Evolutionary conservation across 2,329 filamentous ascomycete species (phyloP).

Genomic region (Penicillium occitanis): DNA sequence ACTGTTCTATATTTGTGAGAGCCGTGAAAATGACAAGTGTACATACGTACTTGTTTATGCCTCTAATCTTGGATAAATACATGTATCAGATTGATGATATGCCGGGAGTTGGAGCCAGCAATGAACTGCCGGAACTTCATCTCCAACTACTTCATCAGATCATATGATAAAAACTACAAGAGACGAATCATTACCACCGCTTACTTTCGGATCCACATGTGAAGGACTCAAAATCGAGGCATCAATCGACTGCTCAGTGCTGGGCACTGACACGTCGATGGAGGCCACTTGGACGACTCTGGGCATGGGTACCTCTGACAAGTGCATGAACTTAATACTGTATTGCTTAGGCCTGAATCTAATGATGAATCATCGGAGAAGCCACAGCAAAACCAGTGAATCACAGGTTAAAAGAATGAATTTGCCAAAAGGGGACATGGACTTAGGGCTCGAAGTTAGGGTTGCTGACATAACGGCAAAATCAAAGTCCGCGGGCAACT

Average conservation of each 20-base stretch:
- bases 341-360: background rate
- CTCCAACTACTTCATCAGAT: background rate
- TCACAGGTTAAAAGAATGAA: background rate
- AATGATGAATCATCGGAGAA: background rate
- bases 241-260: background rate
- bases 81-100: background rate
- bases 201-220: background rate
- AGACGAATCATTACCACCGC: background rate
- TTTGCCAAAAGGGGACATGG: background rate
- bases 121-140: background rate
- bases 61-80: background rate
- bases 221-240: background rate
- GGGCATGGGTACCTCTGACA: too few species aligned
- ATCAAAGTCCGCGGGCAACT: constrained; percentile 1
- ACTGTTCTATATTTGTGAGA: background rate
- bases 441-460: constrained; percentile 22
- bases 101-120: background rate
- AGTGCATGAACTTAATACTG: background rate
- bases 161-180: background rate
- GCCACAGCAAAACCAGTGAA: background rate
- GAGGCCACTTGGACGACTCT: background rate
- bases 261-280: background rate
- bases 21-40: background rate
- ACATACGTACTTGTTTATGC: background rate
- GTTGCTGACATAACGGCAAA: constrained; percentile 20